Conservation (phyloP, 2,329 filamentous ascomycete species). For the Colletotrichum tanaceti region DNA sequence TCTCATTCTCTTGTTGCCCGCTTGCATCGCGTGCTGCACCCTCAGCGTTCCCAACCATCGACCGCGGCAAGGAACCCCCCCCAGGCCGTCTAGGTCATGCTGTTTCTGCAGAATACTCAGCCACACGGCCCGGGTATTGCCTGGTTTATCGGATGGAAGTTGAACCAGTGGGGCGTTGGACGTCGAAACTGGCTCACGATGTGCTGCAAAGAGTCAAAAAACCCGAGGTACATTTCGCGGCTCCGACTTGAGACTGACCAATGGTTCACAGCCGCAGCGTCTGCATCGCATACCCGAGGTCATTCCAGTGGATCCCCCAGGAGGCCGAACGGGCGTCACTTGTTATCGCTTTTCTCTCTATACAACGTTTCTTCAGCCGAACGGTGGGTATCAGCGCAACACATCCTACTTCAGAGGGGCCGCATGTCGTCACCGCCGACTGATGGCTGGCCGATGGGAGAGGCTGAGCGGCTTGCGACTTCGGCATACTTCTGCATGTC, state of each 20-base stretch:
- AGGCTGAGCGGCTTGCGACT: slow-evolving; percentile 6
- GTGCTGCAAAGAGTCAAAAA: slow-evolving; percentile 6
- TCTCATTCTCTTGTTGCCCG: too few relatives aligned
- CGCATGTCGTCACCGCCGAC: slow-evolving; percentile 29
- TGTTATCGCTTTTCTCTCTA: slow-evolving; percentile 24
- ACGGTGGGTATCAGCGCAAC: slow-evolving; percentile 17
- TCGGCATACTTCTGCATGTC: slow-evolving; percentile 7
- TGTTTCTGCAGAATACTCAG: slow-evolving; percentile 15
- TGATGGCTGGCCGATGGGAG: background rate
- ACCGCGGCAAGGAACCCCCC: background rate
- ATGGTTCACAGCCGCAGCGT: background rate
- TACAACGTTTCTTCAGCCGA: slow-evolving; percentile 21
- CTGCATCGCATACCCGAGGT: slow-evolving; percentile 27
- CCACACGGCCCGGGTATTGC: slow-evolving; percentile 18
- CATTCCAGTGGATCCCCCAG: background rate
- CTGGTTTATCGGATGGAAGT: slow-evolving; percentile 28
- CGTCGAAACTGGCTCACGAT: slow-evolving; percentile 30
- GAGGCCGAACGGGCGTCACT: slow-evolving; percentile 22
- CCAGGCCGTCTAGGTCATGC: slow-evolving; percentile 4
- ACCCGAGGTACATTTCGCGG: slow-evolving; percentile 14
- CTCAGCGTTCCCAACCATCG: background rate
- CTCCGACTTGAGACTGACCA: slow-evolving; percentile 1
- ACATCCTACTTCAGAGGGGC: background rate
- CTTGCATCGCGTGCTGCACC: background rate
- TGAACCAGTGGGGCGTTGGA: background rate